Evolutionary conservation across 208 protist genomes (phyloP).

Genomic region (Angomonas ambiguus): DNA sequence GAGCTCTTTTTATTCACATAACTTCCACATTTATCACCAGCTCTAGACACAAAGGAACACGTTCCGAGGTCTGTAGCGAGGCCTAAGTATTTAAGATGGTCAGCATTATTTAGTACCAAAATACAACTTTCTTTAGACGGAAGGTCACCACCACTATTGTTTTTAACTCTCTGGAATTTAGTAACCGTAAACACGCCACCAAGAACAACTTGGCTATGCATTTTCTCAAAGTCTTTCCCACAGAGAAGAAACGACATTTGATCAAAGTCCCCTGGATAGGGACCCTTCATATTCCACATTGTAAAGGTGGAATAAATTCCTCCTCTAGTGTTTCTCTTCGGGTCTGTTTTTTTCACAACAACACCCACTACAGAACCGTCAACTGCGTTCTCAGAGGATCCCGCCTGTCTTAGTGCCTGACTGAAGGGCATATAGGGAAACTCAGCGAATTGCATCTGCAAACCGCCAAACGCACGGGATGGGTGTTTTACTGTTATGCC

Average conservation of each 20-base stretch:
- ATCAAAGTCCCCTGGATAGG: not conserved
- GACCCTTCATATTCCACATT: slow-evolving; percentile 3
- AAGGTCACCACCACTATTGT: not conserved
- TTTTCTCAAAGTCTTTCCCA: not conserved
- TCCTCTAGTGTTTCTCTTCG: not conserved
- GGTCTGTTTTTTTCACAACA: not conserved
- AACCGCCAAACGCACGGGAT: not conserved
- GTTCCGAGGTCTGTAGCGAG: not conserved
- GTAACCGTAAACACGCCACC: not conserved
- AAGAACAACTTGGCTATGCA: not conserved
- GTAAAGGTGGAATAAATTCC: not conserved
- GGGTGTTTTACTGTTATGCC: not conserved
- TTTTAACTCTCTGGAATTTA: not conserved
- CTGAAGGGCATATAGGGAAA: not conserved
- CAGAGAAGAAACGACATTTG: not conserved
- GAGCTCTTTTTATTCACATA: not conserved
- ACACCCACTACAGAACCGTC: not conserved
- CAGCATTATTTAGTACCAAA: not conserved
- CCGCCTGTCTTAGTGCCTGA: not conserved
- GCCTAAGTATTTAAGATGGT: not conserved
- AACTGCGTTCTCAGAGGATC: not conserved
- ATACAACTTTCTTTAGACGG: not conserved
- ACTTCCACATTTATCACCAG: not conserved
- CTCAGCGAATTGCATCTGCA: too few relatives aligned
- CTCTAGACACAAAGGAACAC: not conserved